Evolutionary conservation across 805 yeast species (phyloP), one percentile per base, ranked within the genome.

Genomic region (Kregervanrija fluxuum): DNA sequence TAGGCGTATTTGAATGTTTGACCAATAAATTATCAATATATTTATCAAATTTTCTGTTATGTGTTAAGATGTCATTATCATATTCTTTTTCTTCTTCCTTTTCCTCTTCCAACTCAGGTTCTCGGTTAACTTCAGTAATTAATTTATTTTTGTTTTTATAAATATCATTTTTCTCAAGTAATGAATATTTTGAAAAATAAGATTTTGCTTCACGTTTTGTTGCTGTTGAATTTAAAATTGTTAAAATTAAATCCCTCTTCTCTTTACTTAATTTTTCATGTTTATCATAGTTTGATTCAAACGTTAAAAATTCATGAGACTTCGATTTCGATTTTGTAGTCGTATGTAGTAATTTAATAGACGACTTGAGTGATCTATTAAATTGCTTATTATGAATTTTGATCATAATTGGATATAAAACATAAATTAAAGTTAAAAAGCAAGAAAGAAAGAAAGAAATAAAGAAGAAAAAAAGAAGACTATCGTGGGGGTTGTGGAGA

Each of bases 121-220:
- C 28, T 3, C 33, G 32, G 11, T 32, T n/a, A 30, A 33, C 33
- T n/a, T 33, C 30, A 15, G 40, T 42, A 13, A 57, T 42, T 17
- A 55, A 33, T 30, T 42, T 46, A 10, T 44, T 41, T 22, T 48
- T 54, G 37, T 49, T 54, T 28, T 53, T 54, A 41, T 65, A 65
- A n/a, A 61, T 61, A 43, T 59, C 54, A 37, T 62, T 60, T 31
- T 60, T 61, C 33, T 61, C 56, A 31, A 66, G 54, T n/a, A 71
- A 62, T 39, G 78, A 74, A 58, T 90, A 91, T 57, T 82, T 85
- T 33, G 77, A 69, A 39, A 91, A 65, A 58, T 90, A 91, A 51
- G 82, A 84, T 50, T 78, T 74, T 5, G 96, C 95, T 58, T 91
- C 98, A 48, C 99, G 71, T 60, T 88, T 90, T 1, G 98, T 91